Conservation (phyloP, 108 stramenopile species). For the Parmales sp. region DNA sequence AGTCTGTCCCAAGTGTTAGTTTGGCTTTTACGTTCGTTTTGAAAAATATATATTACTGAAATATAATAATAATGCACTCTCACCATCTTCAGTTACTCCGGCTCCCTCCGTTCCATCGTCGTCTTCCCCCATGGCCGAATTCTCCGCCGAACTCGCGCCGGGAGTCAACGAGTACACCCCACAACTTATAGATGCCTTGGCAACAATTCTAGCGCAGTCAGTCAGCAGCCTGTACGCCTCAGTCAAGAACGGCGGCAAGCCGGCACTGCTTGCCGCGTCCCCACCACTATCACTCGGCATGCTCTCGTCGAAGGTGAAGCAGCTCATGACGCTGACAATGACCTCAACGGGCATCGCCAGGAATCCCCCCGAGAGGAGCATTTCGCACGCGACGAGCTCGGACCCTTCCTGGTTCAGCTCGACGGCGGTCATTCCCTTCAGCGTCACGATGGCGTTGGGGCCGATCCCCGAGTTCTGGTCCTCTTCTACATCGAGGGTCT, state of each 20-base stretch:
- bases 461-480: constrained; percentile 91
- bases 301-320: constrained; percentile 83
- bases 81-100: no score
- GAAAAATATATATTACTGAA: no score
- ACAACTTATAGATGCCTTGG: no score
- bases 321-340: constrained; percentile 77
- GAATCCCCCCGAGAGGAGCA: constrained; percentile 92
- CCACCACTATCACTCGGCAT: constrained; percentile 49
- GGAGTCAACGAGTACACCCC: no score
- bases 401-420: constrained; percentile 95
- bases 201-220: constrained; percentile 73
- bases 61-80: no score
- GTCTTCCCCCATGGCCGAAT: no score
- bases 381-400: constrained; percentile 91
- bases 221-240: constrained; percentile 40
- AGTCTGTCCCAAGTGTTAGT: constrained; percentile 50
- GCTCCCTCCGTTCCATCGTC: no score
- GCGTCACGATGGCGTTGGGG: constrained; percentile 82
- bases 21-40: not conserved
- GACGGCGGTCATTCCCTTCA: constrained; percentile 96
- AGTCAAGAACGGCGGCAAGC: not conserved
- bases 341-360: constrained; percentile 86
- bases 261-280: constrained; percentile 56
- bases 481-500: constrained; percentile 88
- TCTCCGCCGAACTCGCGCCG: no score